Evolutionary conservation across 2,329 filamentous ascomycete species (phyloP).

Genomic region (Fusarium poae): DNA sequence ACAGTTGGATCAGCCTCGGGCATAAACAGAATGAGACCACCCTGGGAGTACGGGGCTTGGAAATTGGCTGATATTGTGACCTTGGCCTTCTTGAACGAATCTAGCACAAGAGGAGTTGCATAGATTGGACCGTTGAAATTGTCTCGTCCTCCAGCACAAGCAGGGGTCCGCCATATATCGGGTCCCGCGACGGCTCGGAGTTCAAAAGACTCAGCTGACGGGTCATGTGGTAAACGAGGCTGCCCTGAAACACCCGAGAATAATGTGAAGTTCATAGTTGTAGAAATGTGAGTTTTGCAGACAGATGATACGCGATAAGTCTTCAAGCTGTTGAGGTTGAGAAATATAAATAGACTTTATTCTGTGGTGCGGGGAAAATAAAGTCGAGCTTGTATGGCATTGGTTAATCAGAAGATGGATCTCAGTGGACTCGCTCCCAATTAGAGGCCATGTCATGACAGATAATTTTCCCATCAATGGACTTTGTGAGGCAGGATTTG

Average conservation of each 20-base stretch:
- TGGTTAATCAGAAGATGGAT: not conserved
- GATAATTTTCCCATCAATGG: not conserved
- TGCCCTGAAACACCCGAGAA: not conserved
- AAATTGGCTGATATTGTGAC: not conserved
- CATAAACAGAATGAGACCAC: conserved; percentile 9
- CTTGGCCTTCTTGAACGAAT: not conserved
- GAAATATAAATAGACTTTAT: not conserved
- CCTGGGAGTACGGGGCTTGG: not conserved
- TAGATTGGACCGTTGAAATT: conserved; percentile 10
- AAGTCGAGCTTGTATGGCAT: not conserved
- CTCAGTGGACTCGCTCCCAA: not conserved
- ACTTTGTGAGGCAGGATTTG: not conserved
- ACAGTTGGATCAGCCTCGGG: not conserved
- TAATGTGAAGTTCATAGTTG: not conserved
- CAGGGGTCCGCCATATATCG: conserved; percentile 13
- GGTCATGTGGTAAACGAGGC: not conserved
- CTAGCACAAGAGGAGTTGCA: not conserved
- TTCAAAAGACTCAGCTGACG: not conserved
- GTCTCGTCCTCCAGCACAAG: conserved; percentile 10
- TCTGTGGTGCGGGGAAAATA: not conserved
- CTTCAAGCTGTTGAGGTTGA: not conserved
- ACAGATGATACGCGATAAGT: not conserved
- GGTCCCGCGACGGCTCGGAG: not conserved
- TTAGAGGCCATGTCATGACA: not conserved
- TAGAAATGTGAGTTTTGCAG: not conserved